These are phyloP conservation scores for Termitomyces sp. DNA, from an alignment of 768 basidiomycete species.

Conservation along the genomic window DNA sequence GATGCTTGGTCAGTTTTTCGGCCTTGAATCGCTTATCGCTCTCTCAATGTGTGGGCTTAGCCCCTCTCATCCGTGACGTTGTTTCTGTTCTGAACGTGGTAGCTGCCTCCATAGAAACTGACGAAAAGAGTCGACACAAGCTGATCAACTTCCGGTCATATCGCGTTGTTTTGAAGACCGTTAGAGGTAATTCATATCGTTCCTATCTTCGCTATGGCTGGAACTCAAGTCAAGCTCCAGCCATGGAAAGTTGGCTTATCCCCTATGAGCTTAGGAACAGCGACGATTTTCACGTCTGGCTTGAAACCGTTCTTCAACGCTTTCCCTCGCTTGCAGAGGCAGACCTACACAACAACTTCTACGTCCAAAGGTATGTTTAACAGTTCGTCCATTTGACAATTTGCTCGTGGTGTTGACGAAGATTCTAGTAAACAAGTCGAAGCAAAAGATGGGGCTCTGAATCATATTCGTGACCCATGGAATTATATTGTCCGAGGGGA, in stretches of 20 bases:
- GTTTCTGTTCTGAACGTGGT: slow-evolving; percentile 19
- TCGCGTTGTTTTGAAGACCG: slow-evolving; percentile 32
- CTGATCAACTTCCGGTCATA: slow-evolving; percentile 36
- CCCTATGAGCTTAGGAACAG: slow-evolving; percentile 33
- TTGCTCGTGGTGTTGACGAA: not conserved
- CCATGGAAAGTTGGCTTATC: slow-evolving; percentile 41
- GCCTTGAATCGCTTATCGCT: not conserved
- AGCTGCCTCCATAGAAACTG: slow-evolving; percentile 10
- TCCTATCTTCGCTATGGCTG: not conserved
- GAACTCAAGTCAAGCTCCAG: slow-evolving; percentile 18
- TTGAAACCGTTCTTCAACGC: slow-evolving; percentile 20
- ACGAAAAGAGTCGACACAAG: slow-evolving; percentile 9
- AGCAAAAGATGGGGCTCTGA: slow-evolving; percentile 7
- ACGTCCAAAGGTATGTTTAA: slow-evolving; percentile 10
- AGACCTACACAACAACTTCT: slow-evolving; percentile 10
- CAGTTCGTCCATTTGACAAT: not conserved
- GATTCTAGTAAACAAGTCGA: slow-evolving; percentile 8
- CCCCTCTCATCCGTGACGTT: slow-evolving; percentile 25
- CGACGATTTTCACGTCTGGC: slow-evolving; percentile 34
- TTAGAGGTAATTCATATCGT: slow-evolving; percentile 25
- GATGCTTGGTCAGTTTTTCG: slow-evolving; percentile 22
- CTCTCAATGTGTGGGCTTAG: slow-evolving; percentile 9
- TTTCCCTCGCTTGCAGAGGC: slow-evolving; percentile 12
- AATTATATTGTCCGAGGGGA: slow-evolving; percentile 2
- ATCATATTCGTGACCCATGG: slow-evolving; percentile 9